Evolutionary conservation across 768 basidiomycete species (phyloP), one percentile per base, ranked within the genome.

Genomic region (Tylopilus subfusipes): DNA sequence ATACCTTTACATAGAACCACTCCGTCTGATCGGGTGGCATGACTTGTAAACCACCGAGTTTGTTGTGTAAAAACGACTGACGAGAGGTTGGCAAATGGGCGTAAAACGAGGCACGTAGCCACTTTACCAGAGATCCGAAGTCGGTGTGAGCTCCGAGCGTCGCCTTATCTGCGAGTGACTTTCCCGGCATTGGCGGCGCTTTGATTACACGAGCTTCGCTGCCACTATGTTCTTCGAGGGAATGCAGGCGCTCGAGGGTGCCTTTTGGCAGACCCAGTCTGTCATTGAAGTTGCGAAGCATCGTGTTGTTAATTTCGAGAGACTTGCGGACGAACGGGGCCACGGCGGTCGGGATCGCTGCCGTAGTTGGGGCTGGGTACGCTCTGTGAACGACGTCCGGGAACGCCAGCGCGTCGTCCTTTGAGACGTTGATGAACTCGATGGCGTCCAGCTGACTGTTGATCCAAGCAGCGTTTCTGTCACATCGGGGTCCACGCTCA

Each of bases 1-100:
- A 44, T n/a, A 79, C 85, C 76, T 79, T 81, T 60, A 88, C 73
- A 57, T 87, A 88, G 63, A 81, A 80, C 87, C 87, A 89, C 21
- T 77, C 66, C 24, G 83, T 78, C 7, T 76, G 63, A 14, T 82
- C 84, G 1, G 84, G 85, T 1, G 78, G 77, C 44, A 86, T 72
- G 0, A 88, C 85, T 55, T 88, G 87, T 4, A 89, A 71, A 0
- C 87, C 87, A 4, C 87, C 86, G 0, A 88, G 77, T 2, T 76
- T 77, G 63, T 88, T 88, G 61, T 87, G 84, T 53, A 89, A 71
- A 72, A 88, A 82, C 0, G 84, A 83, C 81, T 84, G 53, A 27
- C 16, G 18, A 21, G n/a, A 13, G 18, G n/a, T 10, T 22, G 13
- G 48, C 24, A 14, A n/a, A 29, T 22, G 7, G 13, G 16, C 27